Conservation (phyloP, 148 eudicot species). For the Beta vulgaris region DNA sequence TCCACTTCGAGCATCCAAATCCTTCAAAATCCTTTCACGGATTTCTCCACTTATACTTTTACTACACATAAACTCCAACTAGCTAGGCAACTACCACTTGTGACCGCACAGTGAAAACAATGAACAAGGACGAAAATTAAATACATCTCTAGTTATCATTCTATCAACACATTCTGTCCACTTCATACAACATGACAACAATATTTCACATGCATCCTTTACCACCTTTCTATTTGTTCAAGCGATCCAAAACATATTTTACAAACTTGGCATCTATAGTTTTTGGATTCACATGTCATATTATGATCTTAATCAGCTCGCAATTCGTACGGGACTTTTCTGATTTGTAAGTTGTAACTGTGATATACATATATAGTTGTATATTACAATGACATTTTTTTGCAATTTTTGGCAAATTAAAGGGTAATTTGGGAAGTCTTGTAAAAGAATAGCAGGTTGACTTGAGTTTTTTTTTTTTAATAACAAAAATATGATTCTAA, state of each 20-base stretch:
- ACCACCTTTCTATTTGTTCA: not conserved
- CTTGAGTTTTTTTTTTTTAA: too few relatives aligned
- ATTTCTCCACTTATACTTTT: not conserved
- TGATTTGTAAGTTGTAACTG: too few relatives aligned
- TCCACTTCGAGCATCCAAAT: not conserved
- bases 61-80: not conserved
- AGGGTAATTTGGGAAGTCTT: too few relatives aligned
- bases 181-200: conserved; percentile 12
- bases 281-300: too few relatives aligned
- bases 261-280: not conserved
- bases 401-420: too few relatives aligned
- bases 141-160: too few relatives aligned
- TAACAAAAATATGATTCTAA: too few relatives aligned
- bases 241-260: not conserved
- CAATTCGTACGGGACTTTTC: too few relatives aligned
- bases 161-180: not conserved
- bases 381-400: too few relatives aligned
- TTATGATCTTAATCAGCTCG: too few relatives aligned
- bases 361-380: too few relatives aligned
- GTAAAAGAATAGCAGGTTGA: too few relatives aligned
- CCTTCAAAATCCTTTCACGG: not conserved
- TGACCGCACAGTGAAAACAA: not conserved
- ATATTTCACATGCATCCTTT: conserved; percentile 14
- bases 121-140: not conserved
- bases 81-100: conserved; percentile 3